Base-by-base conservation (phyloP, 345 rosid genomes). In the Arabidopsis arenosa region DNA sequence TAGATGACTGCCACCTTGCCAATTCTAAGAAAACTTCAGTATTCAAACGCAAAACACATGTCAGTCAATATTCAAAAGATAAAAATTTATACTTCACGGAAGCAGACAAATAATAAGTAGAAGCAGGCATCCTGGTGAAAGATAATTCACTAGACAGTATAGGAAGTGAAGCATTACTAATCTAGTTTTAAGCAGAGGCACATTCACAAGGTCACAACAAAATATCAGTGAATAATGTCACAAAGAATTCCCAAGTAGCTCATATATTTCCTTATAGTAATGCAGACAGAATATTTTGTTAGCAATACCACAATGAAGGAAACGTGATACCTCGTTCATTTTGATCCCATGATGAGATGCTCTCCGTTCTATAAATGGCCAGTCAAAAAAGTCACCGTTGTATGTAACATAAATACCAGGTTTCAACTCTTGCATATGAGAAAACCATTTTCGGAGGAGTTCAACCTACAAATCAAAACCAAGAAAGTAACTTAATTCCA, bases 381-480 rank as follows among this genome's bases (percentile, higher is more conserved):
- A 94, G 77, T 94, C 98, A 75, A 94, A 94, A 72, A 68, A 92
- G 80, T 94, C 98, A 54, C 98, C 98, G 12, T 92, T 94, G 76
- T 94, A 94, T 17, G 98, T 92, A 54, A 94, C 98, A 85, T 89
- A 94, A 75, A 94, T 88, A 72, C 97, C 91, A 43, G 98, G 98
- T 84, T 92, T 94, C 80, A 89, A 84, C 55, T 89, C 96, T 83
- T 82, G 91, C 98, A 94, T 94, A 81, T 94, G 98, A 55, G 90
- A 70, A 84, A 94, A 94, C 98, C 98, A 94, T 43, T 54, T 68
- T 74, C 72, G 81, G 56, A 94, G 84, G 83, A 94, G 97, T 72
- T 89, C 97, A 49, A 85, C 83, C 98, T 91, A 83, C 81, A 84
- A 78, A 75, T 66, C 67, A 73, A 73, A 71, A 78, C 37, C 70